These are phyloP conservation scores for Lasiodiplodia hormozganensis DNA, from an alignment of 2,329 filamentous ascomycete genomes.

Conservation along the genomic window DNA sequence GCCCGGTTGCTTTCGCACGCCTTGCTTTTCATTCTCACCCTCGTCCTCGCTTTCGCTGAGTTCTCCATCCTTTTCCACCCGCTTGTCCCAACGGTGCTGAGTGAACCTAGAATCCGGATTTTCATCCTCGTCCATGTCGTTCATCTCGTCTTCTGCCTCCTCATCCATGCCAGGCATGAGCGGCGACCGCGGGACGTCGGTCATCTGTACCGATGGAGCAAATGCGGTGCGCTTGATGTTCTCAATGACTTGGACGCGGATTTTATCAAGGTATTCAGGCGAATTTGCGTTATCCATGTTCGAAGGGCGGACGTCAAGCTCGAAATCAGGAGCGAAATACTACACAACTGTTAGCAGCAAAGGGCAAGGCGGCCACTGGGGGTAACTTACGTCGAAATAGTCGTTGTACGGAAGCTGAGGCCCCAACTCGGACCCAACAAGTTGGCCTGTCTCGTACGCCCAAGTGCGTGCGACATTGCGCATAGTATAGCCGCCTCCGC, in stretches of 20 bases:
- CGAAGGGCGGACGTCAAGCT: constrained; percentile 71
- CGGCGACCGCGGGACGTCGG: constrained; percentile 66
- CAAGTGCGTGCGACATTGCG: constrained; percentile 69
- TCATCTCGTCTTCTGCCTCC: constrained; percentile 69
- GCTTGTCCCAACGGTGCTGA: constrained; percentile 81
- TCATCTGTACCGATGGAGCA: constrained; percentile 69
- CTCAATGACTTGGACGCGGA: constrained; percentile 69
- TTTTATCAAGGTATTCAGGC: constrained; percentile 72
- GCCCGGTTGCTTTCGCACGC: constrained; percentile 66
- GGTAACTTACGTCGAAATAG: constrained; percentile 74
- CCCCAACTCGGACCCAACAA: constrained; percentile 83
- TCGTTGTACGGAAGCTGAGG: constrained; percentile 92
- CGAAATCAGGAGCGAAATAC: constrained; percentile 74
- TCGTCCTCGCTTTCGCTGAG: constrained; percentile 79
- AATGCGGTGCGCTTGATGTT: constrained; percentile 69
- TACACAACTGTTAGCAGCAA: constrained; percentile 35
- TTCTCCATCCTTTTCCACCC: constrained; percentile 77
- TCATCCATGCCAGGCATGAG: constrained; percentile 66
- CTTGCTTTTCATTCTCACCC: constrained; percentile 81
- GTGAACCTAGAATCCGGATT: constrained; percentile 85
- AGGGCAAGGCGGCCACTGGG: constrained; percentile 24
- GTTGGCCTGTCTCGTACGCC: constrained; percentile 74
- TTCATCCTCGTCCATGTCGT: constrained; percentile 79
- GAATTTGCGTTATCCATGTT: constrained; percentile 78
- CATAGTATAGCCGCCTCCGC: constrained; percentile 75